Evolutionary conservation across 1,284 basidiomycete species (phyloP), one percentile per base, ranked within the genome.

Genomic region (Takashimella tepidaria): DNA sequence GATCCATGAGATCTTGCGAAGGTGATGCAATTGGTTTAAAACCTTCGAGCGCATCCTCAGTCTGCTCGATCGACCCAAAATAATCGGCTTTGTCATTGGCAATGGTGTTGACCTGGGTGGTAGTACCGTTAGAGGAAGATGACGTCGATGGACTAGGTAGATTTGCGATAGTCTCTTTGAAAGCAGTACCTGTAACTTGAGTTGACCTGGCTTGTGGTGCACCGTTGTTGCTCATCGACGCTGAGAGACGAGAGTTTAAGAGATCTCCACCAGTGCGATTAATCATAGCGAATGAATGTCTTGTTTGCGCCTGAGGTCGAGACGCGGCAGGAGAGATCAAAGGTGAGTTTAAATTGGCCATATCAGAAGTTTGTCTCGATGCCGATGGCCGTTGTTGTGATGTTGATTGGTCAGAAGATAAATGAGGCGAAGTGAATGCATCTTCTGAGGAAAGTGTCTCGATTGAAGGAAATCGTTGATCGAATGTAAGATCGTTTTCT

Each of bases 131-230:
- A n/a, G n/a, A 52, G n/a, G n/a, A n/a, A 22, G 23, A 51, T 42
- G 5, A 25, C 4, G 25, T 37, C 25, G 19, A 22, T n/a, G 5
- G 37, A 22, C 40, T 22, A n/a, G 43, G 24, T 26, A 37, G 27
- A 19, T 26, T 4, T 49, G 31, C 47, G 20, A 42, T 40, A 6
- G 12, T 25, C 12, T 26, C 49, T 57, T 69, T 74, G 61, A 76
- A 76, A 11, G 73, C 73, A 2, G 74, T 74, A 3, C 74, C 74
- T 0, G 74, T 75, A 23, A 75, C 74, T 5, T 76, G 69, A n/a
- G 70, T 76, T 19, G 72, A 74, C 20, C 73, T 62, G 20, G 73
- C 66, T 53, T 53, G 57, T 22, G 42, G 57, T 25, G 24, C 27
- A 21, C 26, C 12, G 44, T 49, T 26, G 47, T 43, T 42, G n/a